Evolutionary conservation across 1,284 basidiomycete genomes (phyloP), one percentile per base, ranked within the genome.

Genomic region (Apiotrichum domesticum): DNA sequence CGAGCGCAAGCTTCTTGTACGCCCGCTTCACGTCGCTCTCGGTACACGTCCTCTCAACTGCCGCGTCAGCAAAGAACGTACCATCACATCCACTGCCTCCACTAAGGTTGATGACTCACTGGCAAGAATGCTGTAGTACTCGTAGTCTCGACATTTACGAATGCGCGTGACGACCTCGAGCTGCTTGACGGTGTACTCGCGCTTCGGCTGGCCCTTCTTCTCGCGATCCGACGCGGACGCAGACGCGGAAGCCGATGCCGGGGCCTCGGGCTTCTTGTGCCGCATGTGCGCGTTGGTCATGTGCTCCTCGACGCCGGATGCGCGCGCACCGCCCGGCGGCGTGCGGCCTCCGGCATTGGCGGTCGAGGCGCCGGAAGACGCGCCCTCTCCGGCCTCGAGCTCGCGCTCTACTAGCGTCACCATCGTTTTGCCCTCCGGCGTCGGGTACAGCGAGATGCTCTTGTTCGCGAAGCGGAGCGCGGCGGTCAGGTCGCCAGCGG

Each of bases 1-100:
- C 88, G 57, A 98, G 79, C 41, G 95, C 95, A 56, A 98, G 82
- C 90, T 98, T 99, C 60, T 93, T 84, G 81, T 98, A 98, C 15
- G 95, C 93, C 78, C 90, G 94, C 81, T 98, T 98, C 57, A 98
- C 84, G 53, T 97, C 93, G 7, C 78, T 82, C 66, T 98, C 95
- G 32, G 90, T 85, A 70, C 92, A 95, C 4, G 85, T 85, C 76
- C 83, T 87, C 74, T 93, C 87, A 57, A 98, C 77, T 75, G 52
- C 3, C 15, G 35, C 21, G 51, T 56, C 52, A 54, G 52, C 32
- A 42, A 14, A 14, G 41, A n/a, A 15, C 13, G 37, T 29, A 29
- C 29, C 29, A 3, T 29, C 29, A 29, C 29, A 29, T 29, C 29
- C 29, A 29, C 3, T 3, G 29, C 29, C 3, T 29, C 37, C 37